A percentile compares a stretch with the other conserved stretches of the same genome.
Evolutionary conservation across 192 early-diverging fungal species (phyloP).

Genomic region (Phlyctochytrium bullatum): DNA sequence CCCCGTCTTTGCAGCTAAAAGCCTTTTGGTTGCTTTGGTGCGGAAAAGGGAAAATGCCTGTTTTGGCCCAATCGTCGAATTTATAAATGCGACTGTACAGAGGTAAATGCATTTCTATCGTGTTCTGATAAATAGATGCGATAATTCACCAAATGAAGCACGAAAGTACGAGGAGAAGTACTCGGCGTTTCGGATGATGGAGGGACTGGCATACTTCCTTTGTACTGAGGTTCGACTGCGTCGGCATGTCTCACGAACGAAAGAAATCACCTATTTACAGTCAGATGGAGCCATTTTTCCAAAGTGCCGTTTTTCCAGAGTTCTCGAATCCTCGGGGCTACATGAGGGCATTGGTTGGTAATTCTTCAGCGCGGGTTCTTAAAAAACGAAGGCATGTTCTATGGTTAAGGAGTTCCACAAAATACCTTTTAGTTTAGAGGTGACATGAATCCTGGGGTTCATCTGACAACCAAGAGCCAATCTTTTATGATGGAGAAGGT

Average conservation of each 20-base stretch:
- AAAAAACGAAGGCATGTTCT: conserved; percentile 47
- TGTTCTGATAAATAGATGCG: conserved; percentile 44
- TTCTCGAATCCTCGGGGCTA: conserved; percentile 80
- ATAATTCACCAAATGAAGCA: conserved; percentile 62
- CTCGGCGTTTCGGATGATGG: conserved; percentile 86
- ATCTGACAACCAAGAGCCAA: conserved; percentile 25
- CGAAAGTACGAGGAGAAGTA: conserved; percentile 81
- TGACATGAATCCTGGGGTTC: conserved; percentile 1
- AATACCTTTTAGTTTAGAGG: conserved; percentile 25
- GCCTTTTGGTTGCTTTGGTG: conserved; percentile 76
- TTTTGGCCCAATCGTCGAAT: conserved; percentile 73
- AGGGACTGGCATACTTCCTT: no score
- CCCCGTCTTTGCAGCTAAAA: conserved; percentile 67
- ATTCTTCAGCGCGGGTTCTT: not conserved
- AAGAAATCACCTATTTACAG: not conserved
- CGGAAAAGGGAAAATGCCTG: conserved; percentile 74
- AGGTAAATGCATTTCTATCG: conserved; percentile 8
- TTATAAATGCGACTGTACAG: conserved; percentile 74
- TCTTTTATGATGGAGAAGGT: conserved; percentile 37
- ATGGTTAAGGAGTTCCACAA: conserved; percentile 35
- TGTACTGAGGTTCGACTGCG: no score
- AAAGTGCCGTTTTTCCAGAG: conserved; percentile 85
- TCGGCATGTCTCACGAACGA: no score
- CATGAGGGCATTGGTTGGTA: conserved; percentile 67
- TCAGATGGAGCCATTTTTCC: conserved; percentile 81